Percentiles rank a stretch among this genome's conserved stretches.
Conservation (phyloP, 148 eudicot species). For the Salicornia ramosissima region DNA sequence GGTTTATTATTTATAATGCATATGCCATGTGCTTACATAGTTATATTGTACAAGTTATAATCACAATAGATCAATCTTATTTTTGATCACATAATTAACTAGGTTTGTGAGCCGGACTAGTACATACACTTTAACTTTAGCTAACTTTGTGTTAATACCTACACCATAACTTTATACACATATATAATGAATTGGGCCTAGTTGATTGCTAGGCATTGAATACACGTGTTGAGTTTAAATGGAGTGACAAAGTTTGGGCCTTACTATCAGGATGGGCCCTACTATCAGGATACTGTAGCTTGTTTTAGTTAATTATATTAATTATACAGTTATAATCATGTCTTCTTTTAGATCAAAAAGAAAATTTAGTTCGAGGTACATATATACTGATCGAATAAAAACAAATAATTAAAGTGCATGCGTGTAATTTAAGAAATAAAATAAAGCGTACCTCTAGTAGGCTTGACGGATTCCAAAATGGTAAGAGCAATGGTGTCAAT, state of each 20-base stretch:
- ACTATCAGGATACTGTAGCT: too few relatives aligned
- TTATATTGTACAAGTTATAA: too few relatives aligned
- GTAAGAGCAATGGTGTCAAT: constrained; percentile 38
- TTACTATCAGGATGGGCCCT: too few relatives aligned
- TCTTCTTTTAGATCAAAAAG: too few relatives aligned
- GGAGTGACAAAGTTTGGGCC: too few relatives aligned
- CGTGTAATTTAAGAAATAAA: neutral
- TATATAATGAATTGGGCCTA: too few relatives aligned
- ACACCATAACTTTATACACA: neutral
- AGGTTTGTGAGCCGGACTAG: neutral
- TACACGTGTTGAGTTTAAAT: too few relatives aligned
- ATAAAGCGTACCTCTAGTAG: constrained; percentile 25
- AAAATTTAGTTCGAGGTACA: too few relatives aligned
- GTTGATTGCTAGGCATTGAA: too few relatives aligned
- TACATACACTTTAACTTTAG: neutral
- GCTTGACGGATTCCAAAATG: constrained; percentile 27
- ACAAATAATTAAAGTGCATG: neutral
- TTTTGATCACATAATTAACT: neutral
- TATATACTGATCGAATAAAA: too few relatives aligned
- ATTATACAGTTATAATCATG: too few relatives aligned
- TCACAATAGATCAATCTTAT: neutral
- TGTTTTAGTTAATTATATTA: too few relatives aligned
- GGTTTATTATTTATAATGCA: neutral
- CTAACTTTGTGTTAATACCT: neutral
- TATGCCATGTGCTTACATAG: constrained; percentile 8